Percentiles rank a stretch among this genome's conserved stretches.
Conservation (phyloP, 371 early-diverging fungal species). For the Nematocida parisii region DNA sequence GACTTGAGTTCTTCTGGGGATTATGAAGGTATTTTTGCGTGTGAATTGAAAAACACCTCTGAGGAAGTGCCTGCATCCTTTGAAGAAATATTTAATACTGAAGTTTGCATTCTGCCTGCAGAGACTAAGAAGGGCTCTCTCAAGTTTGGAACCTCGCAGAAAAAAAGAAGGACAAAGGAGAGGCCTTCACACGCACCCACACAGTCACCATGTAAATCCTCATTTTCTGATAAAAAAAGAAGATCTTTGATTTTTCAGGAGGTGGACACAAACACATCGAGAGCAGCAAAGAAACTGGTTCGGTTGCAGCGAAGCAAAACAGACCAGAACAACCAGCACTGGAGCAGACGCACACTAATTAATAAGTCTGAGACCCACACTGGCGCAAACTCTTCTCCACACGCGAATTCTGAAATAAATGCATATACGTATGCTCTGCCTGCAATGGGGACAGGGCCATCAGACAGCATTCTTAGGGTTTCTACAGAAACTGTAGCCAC, state of each 20-base stretch:
- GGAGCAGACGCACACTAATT: not conserved
- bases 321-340: not conserved
- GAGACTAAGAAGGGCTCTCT: not conserved
- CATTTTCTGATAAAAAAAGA: not conserved
- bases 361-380: not conserved
- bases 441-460: slow-evolving; percentile 64
- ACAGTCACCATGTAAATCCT: not conserved
- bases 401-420: not conserved
- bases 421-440: slow-evolving; percentile 41
- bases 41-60: not conserved
- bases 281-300: not conserved
- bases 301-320: not conserved
- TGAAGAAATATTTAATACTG: slow-evolving; percentile 25
- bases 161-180: not conserved
- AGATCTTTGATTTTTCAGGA: not conserved
- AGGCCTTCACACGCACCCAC: not conserved
- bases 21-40: not conserved
- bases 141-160: not conserved
- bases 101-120: not conserved
- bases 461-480: slow-evolving; percentile 65
- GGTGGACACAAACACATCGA: not conserved
- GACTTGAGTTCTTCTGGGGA: not conserved
- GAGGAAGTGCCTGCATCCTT: not conserved
- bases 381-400: not conserved
- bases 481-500: slow-evolving; percentile 45